Conservation (phyloP, 2,329 filamentous ascomycete genomes). For the Fusarium stilboides region DNA sequence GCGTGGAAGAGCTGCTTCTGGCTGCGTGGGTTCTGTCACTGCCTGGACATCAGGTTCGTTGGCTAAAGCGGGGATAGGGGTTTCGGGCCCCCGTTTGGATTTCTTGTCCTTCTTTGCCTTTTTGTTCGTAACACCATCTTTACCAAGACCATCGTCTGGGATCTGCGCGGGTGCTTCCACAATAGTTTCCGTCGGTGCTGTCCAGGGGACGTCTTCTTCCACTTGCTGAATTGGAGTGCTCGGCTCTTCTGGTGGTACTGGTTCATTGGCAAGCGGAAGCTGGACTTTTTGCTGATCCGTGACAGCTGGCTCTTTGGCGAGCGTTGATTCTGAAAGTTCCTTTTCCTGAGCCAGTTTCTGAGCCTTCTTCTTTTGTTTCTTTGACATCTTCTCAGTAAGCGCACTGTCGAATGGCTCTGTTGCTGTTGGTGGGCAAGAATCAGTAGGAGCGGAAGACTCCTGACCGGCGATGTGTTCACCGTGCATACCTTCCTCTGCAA, state of each 20-base stretch:
- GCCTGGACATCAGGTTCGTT: not conserved
- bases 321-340: conserved; percentile 18
- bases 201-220: not conserved
- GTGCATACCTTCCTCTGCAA: not conserved
- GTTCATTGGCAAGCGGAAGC: conserved; percentile 5
- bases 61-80: not conserved
- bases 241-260: conserved; percentile 4
- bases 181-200: not conserved
- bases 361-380: conserved; percentile 57
- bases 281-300: conserved; percentile 8
- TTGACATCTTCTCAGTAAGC: conserved; percentile 46
- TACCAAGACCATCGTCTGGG: conserved; percentile 32
- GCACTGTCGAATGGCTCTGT: not conserved
- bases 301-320: conserved; percentile 1
- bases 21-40: not conserved
- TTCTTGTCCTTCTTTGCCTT: conserved; percentile 59
- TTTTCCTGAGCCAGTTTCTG: conserved; percentile 51
- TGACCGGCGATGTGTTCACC: not conserved
- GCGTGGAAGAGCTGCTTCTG: not conserved
- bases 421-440: not conserved
- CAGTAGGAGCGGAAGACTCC: not conserved
- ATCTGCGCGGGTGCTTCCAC: conserved; percentile 18
- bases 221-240: not conserved
- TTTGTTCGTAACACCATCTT: conserved; percentile 50
- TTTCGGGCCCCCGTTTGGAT: conserved; percentile 38